phyloP scores from a whole-genome alignment of 129 eudicot species.

The Arctium minus region DNA sequence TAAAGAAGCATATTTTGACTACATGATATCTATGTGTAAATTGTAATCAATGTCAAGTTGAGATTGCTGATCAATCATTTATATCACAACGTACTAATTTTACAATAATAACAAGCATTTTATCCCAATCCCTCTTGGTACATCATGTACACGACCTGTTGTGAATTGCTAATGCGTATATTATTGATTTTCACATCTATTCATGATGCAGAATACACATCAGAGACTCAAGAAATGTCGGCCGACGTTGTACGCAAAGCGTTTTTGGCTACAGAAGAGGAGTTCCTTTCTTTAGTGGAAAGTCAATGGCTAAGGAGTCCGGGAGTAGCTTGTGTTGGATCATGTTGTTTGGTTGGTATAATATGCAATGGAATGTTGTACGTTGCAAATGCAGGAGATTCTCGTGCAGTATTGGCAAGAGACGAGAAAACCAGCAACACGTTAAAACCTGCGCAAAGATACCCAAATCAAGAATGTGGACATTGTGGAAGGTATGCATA shows the following conservation, averaged over 20 bases:
- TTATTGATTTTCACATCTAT: conserved; percentile 34
- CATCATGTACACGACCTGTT: too few relatives aligned
- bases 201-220: conserved; percentile 46
- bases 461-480: too few relatives aligned
- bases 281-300: conserved; percentile 39
- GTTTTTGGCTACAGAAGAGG: conserved; percentile 51
- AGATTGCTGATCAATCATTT: neutral
- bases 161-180: conserved; percentile 3
- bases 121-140: neutral
- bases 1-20: neutral
- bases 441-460: conserved; percentile 20
- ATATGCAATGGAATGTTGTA: conserved; percentile 56
- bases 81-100: neutral
- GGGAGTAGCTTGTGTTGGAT: conserved; percentile 62
- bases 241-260: conserved; percentile 54
- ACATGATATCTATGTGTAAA: neutral
- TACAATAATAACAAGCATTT: neutral
- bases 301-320: conserved; percentile 45
- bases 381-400: conserved; percentile 71
- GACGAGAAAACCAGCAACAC: conserved; percentile 17
- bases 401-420: conserved; percentile 61
- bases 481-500: too few relatives aligned
- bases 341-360: conserved; percentile 66
- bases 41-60: neutral
- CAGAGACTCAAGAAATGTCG: conserved; percentile 53